phyloP scores from a whole-genome alignment of 2,329 filamentous ascomycete genomes.

The Pestalotiopsis fici region DNA sequence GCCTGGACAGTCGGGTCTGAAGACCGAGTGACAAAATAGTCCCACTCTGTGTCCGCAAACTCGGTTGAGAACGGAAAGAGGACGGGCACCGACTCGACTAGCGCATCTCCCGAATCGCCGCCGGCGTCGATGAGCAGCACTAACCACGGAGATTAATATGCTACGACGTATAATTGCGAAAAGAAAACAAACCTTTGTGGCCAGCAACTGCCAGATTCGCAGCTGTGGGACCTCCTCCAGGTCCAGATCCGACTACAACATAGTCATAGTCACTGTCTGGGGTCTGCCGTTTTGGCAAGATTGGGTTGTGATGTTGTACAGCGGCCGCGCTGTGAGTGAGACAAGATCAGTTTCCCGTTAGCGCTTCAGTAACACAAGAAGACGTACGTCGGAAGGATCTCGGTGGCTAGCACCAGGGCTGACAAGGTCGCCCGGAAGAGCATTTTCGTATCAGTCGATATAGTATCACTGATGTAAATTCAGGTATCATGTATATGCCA shows the following conservation, averaged over 20 bases:
- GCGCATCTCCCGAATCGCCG: constrained; percentile 43
- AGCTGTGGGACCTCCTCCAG: constrained; percentile 52
- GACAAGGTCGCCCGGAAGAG: background rate
- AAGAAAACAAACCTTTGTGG: constrained; percentile 31
- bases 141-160: background rate
- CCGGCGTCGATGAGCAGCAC: constrained; percentile 58
- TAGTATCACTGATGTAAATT: background rate
- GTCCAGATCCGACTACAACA: constrained; percentile 52
- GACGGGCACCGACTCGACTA: constrained; percentile 49
- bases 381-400: background rate
- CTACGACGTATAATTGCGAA: background rate
- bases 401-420: background rate
- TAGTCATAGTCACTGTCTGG: constrained; percentile 35
- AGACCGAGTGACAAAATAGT: constrained; percentile 61
- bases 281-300: constrained; percentile 1
- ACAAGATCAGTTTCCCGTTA: background rate
- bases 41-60: constrained; percentile 44
- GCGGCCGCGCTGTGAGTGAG: background rate
- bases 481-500: background rate
- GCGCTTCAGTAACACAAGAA: background rate
- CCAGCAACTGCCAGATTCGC: constrained; percentile 53
- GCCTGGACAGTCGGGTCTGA: constrained; percentile 47
- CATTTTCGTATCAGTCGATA: background rate
- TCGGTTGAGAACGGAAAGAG: constrained; percentile 38
- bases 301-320: constrained; percentile 6